Base-by-base conservation (phyloP, 1,284 basidiomycete genomes). In the Sanghuangporus baumii region DNA sequence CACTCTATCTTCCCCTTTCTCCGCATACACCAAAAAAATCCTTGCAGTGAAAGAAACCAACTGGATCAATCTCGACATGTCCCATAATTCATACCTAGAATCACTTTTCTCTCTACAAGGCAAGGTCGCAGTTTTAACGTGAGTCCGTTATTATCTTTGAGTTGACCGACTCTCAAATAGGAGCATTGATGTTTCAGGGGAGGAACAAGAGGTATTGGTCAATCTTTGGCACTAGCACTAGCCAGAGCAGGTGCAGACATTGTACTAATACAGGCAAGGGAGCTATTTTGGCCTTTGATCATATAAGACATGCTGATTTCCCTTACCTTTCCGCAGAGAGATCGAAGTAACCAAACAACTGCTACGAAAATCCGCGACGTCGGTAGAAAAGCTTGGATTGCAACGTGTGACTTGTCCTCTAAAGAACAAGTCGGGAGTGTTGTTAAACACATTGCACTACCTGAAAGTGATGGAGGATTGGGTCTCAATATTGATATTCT, bases 401-500 rank as follows among this genome's bases (percentile, higher is more conserved):
- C 61, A 20, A 34, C 38, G 23, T 91, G 89, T 71, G 92, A 98
- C 74, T 80, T 97, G 23, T 79, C 82, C 20, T 83, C 92, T 71
- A 75, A 88, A 41, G 76, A 81, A 34, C 78, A 81, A 36, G 91
- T 96, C 67, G 86, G 83, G 69, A 71, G 72, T 40, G 75, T 91
- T 66, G 88, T 93, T 71, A 78, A 82, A 58, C 77, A 79, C 58
- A 90, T 93, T 31, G 77, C 88, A 18, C 75, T 82, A 55, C 74
- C 79, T 63, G 83, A 88, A 78, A 82, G 78, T 50, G 84, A 81
- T 55, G 55, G 48, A 20, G 60, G 63, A 12, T 56, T 65, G 11
- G 60, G 63, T 31, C 55, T 65, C n/a, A 77, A 84, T 61, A 88
- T 98, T 67, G 87, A 97, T 73, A 81, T 97, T 68, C 84, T 98